Base-by-base conservation (phyloP, 345 rosid species). In the Syzygium grande region DNA sequence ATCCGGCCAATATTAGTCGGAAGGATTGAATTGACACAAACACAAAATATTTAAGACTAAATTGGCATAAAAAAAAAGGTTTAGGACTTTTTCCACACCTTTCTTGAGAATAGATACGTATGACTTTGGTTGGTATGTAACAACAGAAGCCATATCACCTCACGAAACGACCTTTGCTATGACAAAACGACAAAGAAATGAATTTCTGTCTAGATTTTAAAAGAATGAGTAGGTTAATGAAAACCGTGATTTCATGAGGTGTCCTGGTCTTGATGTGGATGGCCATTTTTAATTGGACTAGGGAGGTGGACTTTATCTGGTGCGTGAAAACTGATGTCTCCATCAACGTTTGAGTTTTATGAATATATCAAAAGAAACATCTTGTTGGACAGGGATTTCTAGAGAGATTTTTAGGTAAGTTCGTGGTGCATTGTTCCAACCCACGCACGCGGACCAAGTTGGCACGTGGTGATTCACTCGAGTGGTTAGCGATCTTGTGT, bases 121-220 rank as follows among this genome's bases (percentile, higher is more conserved):
- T 29, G 41, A 14, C 19, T 63, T 63, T 17, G 38, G 0, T 29
- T 63, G 77, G 11, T 15, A 0, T n/a, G 38, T 14, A 13, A 22
- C 7, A 1, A 63, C 14, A 38, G 21, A 63, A 63, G 38, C 9
- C 4, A 9, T 0, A 14, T 4, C 1, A 13, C 34, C 73, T 6
- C 73, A 4, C 0, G 10, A 63, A 63, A 30, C 1, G 12, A 61
- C 7, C 34, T 1, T 61, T 61, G 73, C 73, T 61, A 2, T n/a
- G 6, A 15, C 73, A 17, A n/a, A 13, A n/a, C 4, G 21, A 63
- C 17, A 63, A 6, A 63, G 16, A 59, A 13, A n/a, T 13, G 4
- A 61, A n/a, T 0, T n/a, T 13, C 9, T 0, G 0, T n/a, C 38
- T 0, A n/a, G 9, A n/a, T 13, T 63, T n/a, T 19, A 14, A 63